Evolutionary conservation across 306 rosid genomes (phyloP).

Genomic region (Cicer judaicum): DNA sequence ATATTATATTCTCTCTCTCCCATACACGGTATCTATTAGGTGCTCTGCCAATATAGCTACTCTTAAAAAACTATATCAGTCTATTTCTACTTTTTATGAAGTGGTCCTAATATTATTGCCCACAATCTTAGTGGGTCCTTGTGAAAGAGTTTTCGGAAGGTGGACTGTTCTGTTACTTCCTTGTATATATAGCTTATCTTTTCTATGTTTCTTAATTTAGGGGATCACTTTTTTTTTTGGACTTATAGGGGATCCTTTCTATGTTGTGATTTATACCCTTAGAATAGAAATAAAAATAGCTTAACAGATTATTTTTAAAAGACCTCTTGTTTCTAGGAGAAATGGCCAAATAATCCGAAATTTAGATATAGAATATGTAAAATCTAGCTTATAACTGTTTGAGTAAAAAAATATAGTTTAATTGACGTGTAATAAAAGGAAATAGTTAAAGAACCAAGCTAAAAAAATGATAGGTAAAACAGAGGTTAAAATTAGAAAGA

Average conservation of each 20-base stretch:
- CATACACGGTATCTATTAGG: not conserved
- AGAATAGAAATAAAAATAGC: not conserved
- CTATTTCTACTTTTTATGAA: slow-evolving; percentile 12
- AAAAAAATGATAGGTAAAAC: slow-evolving; percentile 1
- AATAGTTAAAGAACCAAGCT: not conserved
- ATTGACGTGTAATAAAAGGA: not conserved
- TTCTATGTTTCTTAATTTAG: not conserved
- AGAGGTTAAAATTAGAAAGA: not conserved
- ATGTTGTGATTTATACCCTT: slow-evolving; percentile 27
- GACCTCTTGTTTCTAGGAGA: no score
- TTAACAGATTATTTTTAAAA: not conserved
- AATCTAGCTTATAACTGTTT: no score
- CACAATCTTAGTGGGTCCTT: slow-evolving; percentile 38
- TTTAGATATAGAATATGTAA: no score
- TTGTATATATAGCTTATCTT: slow-evolving; percentile 10
- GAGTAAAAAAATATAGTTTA: not conserved
- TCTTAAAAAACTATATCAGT: not conserved
- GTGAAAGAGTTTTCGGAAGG: not conserved
- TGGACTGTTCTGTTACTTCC: slow-evolving; percentile 28
- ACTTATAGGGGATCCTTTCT: not conserved
- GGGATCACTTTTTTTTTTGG: not conserved
- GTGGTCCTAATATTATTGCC: slow-evolving; percentile 24
- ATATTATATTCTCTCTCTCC: not conserved
- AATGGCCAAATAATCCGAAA: no score
- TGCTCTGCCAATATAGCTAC: not conserved